Conservation (phyloP, 2,329 filamentous ascomycete species). For the Hymenoscyphus infarciens region DNA sequence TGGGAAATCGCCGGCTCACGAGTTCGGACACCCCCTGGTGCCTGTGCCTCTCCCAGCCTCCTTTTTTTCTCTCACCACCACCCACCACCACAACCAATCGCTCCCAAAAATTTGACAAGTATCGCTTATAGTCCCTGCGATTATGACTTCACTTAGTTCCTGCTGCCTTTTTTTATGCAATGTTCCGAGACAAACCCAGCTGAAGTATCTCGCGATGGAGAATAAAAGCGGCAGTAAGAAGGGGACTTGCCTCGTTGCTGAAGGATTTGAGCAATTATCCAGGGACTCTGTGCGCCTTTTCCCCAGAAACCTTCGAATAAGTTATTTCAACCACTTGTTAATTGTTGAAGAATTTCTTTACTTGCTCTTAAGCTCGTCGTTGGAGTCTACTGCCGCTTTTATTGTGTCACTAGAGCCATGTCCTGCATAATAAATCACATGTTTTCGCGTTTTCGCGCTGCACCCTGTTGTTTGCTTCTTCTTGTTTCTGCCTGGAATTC, state of each 20-base stretch:
- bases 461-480: not conserved
- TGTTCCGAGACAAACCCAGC: not conserved
- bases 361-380: not conserved
- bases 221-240: not conserved
- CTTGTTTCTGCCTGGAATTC: not conserved
- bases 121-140: no score
- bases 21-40: no score
- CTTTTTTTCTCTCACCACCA: no score
- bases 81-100: no score
- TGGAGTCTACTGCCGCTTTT: no score
- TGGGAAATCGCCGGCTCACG: no score
- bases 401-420: not conserved
- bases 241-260: not conserved
- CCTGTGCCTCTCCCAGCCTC: no score
- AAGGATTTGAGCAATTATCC: no score
- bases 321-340: not conserved
- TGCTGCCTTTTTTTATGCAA: not conserved
- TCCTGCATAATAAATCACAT: not conserved
- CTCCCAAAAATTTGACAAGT: no score
- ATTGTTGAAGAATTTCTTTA: not conserved
- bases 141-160: no score
- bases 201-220: not conserved
- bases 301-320: no score
- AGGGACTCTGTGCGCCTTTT: no score
- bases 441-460: not conserved